Base-by-base conservation (phyloP, 1,284 basidiomycete genomes). In the Heterobasidion annosum region DNA sequence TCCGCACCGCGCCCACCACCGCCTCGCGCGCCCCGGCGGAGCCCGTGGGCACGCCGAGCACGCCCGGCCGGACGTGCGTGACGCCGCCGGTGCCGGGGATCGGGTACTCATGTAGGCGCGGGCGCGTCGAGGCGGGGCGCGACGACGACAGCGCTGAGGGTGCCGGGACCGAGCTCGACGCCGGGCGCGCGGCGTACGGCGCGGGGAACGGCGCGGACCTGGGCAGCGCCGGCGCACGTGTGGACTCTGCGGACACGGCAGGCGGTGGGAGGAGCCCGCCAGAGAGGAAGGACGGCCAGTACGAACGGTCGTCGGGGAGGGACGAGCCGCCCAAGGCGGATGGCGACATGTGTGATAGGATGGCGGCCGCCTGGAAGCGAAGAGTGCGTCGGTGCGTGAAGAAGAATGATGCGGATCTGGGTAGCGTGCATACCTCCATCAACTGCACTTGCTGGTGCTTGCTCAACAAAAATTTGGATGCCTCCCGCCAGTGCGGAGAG, bases 381-480 rank as follows among this genome's bases (percentile, higher is more conserved):
- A 33, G 7, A 34, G 48, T 8, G 42, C 37, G 25, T n/a, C 7
- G 48, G 37, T 51, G 51, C 50, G 25, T 37, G 42, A 34, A 56
- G 56, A 47, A 44, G 34, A 47, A 10, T n/a, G 19, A 25, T 25
- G 25, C 25, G 25, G 25, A 25, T 25, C 25, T 4, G 25, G 25
- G 25, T 34, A 50, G 15, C 16, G 48, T 40, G 50, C 51, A 55
- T 56, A 87, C 88, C 78, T 98, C 96, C 51, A 99, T 85, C 55
- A 98, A 75, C 67, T 98, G 96, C 1, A 99, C 96, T 65, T 98
- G 96, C 67, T 98, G 95, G 68, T 99, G 96, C 74, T 98, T 99
- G 72, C 87, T 91, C 62, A 98, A 78, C 54, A 95, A 83, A 64
- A 96, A 88, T 70, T 96, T 95, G 62, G 90, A 93, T 0, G 93